Percentiles rank a stretch among this genome's conserved stretches.
phyloP scores from a whole-genome alignment of 2,329 filamentous ascomycete species.

The Pezicula neosporulosa region DNA sequence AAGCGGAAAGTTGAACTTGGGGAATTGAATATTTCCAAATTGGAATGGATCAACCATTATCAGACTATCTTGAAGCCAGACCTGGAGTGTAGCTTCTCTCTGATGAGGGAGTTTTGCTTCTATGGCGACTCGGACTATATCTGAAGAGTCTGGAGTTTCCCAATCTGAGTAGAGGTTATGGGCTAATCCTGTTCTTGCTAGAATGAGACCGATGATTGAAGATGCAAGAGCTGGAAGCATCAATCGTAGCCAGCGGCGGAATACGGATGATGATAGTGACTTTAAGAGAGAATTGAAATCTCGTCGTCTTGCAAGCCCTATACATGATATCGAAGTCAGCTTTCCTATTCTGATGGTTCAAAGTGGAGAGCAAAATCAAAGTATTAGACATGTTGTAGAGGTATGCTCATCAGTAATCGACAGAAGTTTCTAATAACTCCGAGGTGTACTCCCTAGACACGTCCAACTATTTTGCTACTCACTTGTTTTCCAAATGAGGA shows the following conservation, averaged over 20 bases:
- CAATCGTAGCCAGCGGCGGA: conserved; percentile 38
- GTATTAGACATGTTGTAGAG: not conserved
- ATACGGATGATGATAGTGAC: conserved; percentile 36
- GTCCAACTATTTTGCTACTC: not conserved
- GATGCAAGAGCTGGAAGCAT: conserved; percentile 32
- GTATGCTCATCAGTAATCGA: too few species aligned
- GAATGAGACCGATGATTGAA: not conserved
- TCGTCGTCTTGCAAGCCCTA: conserved; percentile 16
- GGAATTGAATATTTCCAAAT: not conserved
- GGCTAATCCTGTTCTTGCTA: not conserved
- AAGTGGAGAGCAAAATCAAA: not conserved
- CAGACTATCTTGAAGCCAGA: not conserved
- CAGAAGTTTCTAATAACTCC: not conserved
- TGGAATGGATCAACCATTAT: not conserved
- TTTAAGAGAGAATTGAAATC: conserved; percentile 29
- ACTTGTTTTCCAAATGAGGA: not conserved
- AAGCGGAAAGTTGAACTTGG: not conserved
- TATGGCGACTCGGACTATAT: not conserved
- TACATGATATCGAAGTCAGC: not conserved
- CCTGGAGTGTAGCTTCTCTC: not conserved
- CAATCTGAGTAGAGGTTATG: conserved; percentile 1
- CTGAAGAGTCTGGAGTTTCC: not conserved
- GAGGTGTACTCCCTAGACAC: not conserved
- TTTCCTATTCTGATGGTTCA: not conserved
- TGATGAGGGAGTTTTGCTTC: not conserved